Evolutionary conservation across 2,329 filamentous ascomycete species (phyloP).

Genomic region (Colletotrichum tropicicola): DNA sequence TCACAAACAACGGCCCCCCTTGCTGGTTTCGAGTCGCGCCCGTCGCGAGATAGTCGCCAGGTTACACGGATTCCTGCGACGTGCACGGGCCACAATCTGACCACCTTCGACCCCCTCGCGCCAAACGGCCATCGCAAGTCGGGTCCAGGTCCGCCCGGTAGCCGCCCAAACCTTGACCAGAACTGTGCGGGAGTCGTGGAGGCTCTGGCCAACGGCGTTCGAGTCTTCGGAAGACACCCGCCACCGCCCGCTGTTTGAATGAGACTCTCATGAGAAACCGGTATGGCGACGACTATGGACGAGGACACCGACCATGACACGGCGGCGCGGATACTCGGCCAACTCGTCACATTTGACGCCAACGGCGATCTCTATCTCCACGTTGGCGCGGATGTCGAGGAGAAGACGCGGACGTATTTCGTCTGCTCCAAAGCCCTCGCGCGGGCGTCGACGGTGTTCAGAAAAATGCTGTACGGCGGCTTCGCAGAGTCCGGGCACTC

Average conservation of each 20-base stretch:
- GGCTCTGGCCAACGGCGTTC: not conserved
- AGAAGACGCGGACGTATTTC: slow-evolving; percentile 20
- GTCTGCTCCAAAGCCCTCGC: slow-evolving; percentile 39
- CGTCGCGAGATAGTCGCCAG: not conserved
- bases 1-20: not conserved
- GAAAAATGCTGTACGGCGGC: slow-evolving; percentile 38
- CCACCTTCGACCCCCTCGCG: not conserved
- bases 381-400: not conserved
- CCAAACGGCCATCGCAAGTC: too few relatives aligned
- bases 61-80: slow-evolving; percentile 3
- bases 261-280: not conserved
- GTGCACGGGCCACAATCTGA: slow-evolving; percentile 23
- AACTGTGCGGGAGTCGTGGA: too few relatives aligned
- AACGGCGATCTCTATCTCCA: slow-evolving; percentile 2
- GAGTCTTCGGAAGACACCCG: not conserved
- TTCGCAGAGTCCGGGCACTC: slow-evolving; percentile 34
- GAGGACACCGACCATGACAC: not conserved
- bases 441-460: slow-evolving; percentile 38
- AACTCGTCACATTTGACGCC: not conserved
- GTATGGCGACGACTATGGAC: not conserved
- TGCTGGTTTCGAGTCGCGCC: not conserved
- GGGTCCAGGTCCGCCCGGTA: too few relatives aligned
- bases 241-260: not conserved
- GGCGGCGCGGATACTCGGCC: not conserved
- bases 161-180: too few relatives aligned